Conservation (phyloP, 305 asterid genomes). For the Fraxinus latifolia region DNA sequence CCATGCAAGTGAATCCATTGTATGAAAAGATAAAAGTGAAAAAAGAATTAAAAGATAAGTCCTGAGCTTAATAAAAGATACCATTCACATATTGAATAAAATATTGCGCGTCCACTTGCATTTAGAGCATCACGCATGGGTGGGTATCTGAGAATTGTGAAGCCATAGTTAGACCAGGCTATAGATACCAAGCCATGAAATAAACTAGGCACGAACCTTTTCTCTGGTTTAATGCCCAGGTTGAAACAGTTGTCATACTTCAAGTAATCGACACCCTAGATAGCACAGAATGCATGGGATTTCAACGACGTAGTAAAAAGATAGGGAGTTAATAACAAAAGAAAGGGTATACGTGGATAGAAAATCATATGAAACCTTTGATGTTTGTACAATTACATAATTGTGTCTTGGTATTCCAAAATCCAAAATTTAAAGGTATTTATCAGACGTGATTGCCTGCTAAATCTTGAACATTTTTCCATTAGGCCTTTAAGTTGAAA, state of each 20-base stretch:
- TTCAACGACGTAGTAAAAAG: background rate
- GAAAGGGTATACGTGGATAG: background rate
- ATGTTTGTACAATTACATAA: background rate
- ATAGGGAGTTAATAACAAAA: slow-evolving; percentile 3
- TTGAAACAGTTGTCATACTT: slow-evolving; percentile 97
- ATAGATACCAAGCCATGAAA: slow-evolving; percentile 3
- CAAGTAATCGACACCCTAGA: slow-evolving; percentile 82
- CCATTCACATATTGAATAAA: slow-evolving; percentile 96
- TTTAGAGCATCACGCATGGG: slow-evolving; percentile 98
- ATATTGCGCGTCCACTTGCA: slow-evolving; percentile 71
- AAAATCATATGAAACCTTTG: background rate
- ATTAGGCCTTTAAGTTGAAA: background rate
- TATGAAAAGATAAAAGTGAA: background rate
- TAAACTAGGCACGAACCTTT: slow-evolving; percentile 48
- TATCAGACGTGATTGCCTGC: background rate
- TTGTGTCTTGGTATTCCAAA: background rate
- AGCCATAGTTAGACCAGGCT: slow-evolving; percentile 23
- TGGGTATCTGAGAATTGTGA: slow-evolving; percentile 63
- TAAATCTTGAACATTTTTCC: background rate
- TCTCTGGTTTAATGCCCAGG: slow-evolving; percentile 73
- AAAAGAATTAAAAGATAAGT: background rate
- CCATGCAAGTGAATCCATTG: background rate
- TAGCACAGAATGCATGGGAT: slow-evolving; percentile 14
- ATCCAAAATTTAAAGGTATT: background rate
- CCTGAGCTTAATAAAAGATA: slow-evolving; percentile 24